phyloP scores from a whole-genome alignment of 441 rosid genomes.

The Monsonia emarginata region DNA sequence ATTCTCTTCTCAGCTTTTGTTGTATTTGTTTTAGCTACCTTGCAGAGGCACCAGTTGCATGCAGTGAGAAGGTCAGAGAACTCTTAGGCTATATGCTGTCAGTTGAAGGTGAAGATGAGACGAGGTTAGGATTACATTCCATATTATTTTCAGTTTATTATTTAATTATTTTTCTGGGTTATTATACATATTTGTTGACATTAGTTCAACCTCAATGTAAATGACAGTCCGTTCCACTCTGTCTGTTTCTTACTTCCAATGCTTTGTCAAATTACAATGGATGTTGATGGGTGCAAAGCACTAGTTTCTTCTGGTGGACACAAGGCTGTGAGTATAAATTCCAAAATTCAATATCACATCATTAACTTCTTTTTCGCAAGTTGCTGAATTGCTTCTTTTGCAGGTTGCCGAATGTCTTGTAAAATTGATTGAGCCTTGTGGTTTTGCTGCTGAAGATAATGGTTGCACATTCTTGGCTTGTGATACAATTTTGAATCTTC shows the following conservation, averaged over 20 bases:
- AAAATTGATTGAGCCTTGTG: slow-evolving; percentile 38
- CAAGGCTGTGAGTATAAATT: slow-evolving; percentile 43
- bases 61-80: slow-evolving; percentile 58
- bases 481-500: slow-evolving; percentile 71
- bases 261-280: slow-evolving; percentile 79
- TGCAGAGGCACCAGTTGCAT: slow-evolving; percentile 72
- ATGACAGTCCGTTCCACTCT: slow-evolving; percentile 63
- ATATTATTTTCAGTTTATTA: background rate
- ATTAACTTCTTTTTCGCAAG: background rate
- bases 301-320: slow-evolving; percentile 53
- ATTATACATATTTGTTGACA: slow-evolving; percentile 11
- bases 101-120: slow-evolving; percentile 78
- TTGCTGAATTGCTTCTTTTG: slow-evolving; percentile 13
- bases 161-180: background rate
- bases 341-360: background rate
- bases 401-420: slow-evolving; percentile 69
- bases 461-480: slow-evolving; percentile 66
- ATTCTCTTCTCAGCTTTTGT: background rate
- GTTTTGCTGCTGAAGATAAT: slow-evolving; percentile 29
- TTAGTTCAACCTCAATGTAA: slow-evolving; percentile 14
- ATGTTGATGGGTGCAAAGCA: slow-evolving; percentile 53
- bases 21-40: slow-evolving; percentile 52
- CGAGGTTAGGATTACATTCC: slow-evolving; percentile 38
- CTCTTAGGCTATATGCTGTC: slow-evolving; percentile 68
- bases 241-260: slow-evolving; percentile 72